phyloP scores from a whole-genome alignment of 208 protist genomes.

The Plasmodiophora brassicae region DNA sequence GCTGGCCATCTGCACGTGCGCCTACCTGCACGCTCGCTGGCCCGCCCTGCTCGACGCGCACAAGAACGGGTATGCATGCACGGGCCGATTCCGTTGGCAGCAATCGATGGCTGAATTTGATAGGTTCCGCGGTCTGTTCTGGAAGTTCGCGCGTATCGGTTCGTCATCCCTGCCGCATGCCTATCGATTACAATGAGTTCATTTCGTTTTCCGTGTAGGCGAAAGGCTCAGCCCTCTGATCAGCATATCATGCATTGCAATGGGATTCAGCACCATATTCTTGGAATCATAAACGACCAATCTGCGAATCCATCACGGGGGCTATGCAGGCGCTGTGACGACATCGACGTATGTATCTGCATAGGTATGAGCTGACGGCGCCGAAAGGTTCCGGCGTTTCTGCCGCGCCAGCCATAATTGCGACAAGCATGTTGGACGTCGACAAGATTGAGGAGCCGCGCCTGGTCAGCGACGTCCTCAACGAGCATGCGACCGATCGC shows the following conservation, averaged over 20 bases:
- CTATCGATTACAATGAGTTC: neutral
- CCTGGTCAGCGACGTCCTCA: too few relatives aligned
- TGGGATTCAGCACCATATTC: slow-evolving; percentile 33
- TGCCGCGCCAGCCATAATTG: too few relatives aligned
- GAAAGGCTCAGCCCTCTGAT: slow-evolving; percentile 6
- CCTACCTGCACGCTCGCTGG: slow-evolving; percentile 25
- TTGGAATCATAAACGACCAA: neutral
- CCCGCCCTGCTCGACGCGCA: slow-evolving; percentile 11
- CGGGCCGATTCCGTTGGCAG: neutral
- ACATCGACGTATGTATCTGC: too few relatives aligned
- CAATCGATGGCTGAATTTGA: neutral
- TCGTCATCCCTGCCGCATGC: too few relatives aligned
- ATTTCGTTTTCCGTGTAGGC: neutral
- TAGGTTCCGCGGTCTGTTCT: slow-evolving; percentile 18
- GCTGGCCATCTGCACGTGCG: slow-evolving; percentile 35
- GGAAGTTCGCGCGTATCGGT: slow-evolving; percentile 12
- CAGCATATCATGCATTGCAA: neutral
- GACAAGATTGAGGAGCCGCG: too few relatives aligned
- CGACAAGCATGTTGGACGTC: too few relatives aligned
- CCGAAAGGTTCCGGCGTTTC: too few relatives aligned
- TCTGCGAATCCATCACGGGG: too few relatives aligned
- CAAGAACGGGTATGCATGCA: slow-evolving; percentile 22
- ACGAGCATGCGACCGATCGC: too few relatives aligned
- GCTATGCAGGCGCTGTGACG: too few relatives aligned
- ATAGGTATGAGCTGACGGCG: too few relatives aligned